Evolutionary conservation across 1,284 basidiomycete species (phyloP).

Genomic region (Puccinia triticina): DNA sequence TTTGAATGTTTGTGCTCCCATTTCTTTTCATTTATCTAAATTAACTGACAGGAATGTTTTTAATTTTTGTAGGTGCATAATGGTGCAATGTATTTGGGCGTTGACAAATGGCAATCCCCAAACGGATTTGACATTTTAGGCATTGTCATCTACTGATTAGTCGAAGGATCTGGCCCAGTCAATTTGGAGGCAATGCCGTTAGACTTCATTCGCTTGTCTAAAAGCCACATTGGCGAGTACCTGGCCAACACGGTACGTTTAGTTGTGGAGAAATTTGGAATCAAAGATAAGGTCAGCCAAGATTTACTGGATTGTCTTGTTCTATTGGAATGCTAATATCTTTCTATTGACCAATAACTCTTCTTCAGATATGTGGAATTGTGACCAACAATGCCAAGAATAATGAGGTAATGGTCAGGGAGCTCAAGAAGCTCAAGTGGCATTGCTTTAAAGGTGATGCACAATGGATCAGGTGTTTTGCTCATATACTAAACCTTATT

Average conservation of each 20-base stretch:
- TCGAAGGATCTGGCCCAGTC: not conserved
- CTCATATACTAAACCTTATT: not conserved
- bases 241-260: too few species aligned
- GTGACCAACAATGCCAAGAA: not conserved
- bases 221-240: too few species aligned
- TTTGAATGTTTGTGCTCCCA: not conserved
- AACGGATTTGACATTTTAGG: constrained; percentile 6
- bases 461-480: not conserved
- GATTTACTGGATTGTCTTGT: not conserved
- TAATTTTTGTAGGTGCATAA: not conserved
- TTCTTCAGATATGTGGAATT: not conserved
- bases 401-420: not conserved
- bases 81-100: not conserved
- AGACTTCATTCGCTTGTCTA: constrained; percentile 6
- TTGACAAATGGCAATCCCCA: constrained; percentile 11
- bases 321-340: not conserved
- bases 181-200: not conserved
- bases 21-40: not conserved
- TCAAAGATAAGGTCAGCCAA: not conserved
- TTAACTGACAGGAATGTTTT: not conserved
- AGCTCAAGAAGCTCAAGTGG: not conserved
- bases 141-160: not conserved
- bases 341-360: not conserved
- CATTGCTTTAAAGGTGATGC: not conserved
- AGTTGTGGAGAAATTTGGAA: too few species aligned